Conservation (phyloP, 306 rosid genomes). For the Trifolium fragiferum region DNA sequence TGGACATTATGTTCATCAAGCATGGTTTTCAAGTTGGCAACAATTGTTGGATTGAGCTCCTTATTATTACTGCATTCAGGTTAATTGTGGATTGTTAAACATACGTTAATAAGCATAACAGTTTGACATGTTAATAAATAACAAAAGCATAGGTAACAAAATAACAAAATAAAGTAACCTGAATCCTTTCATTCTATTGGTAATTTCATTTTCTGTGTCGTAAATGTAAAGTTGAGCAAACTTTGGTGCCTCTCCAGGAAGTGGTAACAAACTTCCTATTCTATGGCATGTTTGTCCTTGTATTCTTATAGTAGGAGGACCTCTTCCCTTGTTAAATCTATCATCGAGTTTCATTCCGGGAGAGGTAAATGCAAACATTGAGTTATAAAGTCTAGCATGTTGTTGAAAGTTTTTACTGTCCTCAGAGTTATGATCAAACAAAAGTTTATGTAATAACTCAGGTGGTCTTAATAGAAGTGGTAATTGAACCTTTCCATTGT, state of each 20-base stretch:
- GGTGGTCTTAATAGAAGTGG: not conserved
- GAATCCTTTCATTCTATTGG: not conserved
- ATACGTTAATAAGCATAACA: no score
- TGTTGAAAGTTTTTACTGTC: no score
- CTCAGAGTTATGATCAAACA: accelerated
- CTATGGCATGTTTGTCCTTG: not conserved
- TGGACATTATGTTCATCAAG: not conserved
- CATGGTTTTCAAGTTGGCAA: not conserved
- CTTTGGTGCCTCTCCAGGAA: no score
- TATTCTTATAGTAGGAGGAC: not conserved
- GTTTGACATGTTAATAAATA: no score
- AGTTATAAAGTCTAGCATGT: not conserved
- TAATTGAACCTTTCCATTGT: not conserved
- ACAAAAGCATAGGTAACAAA: no score
- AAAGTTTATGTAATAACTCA: not conserved
- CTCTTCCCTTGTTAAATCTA: not conserved
- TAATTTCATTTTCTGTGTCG: not conserved
- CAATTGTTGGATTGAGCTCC: not conserved
- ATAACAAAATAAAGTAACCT: no score
- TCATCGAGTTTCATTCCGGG: not conserved
- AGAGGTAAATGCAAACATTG: not conserved
- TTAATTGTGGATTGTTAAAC: no score
- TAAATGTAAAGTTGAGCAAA: no score
- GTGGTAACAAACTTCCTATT: not conserved
- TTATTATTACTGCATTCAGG: no score